A percentile compares a stretch with the other conserved stretches of the same genome.
Evolutionary conservation across 2,329 filamentous ascomycete genomes (phyloP).

Genomic region (Arthrinium phaeospermum): DNA sequence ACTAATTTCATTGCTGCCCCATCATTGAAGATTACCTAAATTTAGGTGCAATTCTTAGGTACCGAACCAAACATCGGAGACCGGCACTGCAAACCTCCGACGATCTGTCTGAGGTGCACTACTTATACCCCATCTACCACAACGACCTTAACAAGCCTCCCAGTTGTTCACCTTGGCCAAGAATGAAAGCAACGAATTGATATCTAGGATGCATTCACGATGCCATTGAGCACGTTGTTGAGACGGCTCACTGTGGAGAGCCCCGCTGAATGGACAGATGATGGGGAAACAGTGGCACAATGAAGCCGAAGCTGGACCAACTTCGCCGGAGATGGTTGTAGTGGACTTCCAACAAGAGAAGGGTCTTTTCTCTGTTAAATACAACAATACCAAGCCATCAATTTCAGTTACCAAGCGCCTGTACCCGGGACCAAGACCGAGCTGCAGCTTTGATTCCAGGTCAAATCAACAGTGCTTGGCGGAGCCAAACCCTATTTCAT

Average conservation of each 20-base stretch:
- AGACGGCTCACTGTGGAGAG: background rate
- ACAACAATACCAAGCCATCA: background rate
- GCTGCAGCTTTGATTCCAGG: background rate
- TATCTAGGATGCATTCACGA: background rate
- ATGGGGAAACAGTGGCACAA: background rate
- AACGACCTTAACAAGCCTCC: background rate
- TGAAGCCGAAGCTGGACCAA: background rate
- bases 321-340: background rate
- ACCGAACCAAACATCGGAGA: background rate
- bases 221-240: background rate
- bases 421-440: background rate
- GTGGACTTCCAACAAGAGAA: background rate
- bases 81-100: conserved; percentile 4
- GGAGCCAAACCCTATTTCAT: background rate
- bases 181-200: background rate
- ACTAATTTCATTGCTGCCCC: conserved; percentile 10
- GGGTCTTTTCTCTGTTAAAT: background rate
- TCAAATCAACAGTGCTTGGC: background rate
- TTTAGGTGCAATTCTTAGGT: background rate
- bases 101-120: background rate
- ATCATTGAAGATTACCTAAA: conserved; percentile 1
- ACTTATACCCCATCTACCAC: background rate
- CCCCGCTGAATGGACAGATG: background rate
- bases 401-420: no score
- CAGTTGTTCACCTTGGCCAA: background rate